These are phyloP conservation scores for Cordyceps pruinosa DNA, from an alignment of 2,329 filamentous ascomycete genomes.

Conservation along the genomic window DNA sequence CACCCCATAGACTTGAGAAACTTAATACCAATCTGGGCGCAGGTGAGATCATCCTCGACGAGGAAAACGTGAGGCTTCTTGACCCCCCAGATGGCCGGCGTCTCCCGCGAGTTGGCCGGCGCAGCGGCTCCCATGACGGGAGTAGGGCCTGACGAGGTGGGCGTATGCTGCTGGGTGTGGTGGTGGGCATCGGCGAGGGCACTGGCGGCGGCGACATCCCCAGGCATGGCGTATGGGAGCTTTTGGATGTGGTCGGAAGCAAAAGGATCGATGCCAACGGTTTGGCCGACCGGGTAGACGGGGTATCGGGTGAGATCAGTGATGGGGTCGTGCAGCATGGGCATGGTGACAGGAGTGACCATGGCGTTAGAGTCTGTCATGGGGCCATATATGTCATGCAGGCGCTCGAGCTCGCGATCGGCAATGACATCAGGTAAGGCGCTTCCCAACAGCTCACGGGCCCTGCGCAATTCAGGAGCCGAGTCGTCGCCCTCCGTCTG, in stretches of 20 bases:
- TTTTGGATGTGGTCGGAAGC: conserved; percentile 92
- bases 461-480: conserved; percentile 46
- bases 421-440: conserved; percentile 45
- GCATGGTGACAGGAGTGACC: conserved; percentile 35
- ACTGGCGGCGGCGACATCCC: conserved; percentile 37
- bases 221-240: conserved; percentile 74
- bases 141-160: conserved; percentile 4
- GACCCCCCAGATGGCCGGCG: conserved; percentile 46
- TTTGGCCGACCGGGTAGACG: conserved; percentile 87
- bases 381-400: conserved; percentile 47
- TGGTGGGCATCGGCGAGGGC: conserved; percentile 36
- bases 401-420: conserved; percentile 48
- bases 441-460: conserved; percentile 48
- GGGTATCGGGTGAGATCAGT: conserved; percentile 53
- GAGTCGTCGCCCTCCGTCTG: conserved; percentile 42
- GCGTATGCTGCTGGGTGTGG: conserved; percentile 20
- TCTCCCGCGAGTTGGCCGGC: conserved; percentile 28
- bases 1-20: conserved; percentile 60
- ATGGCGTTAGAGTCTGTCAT: conserved; percentile 46
- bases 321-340: conserved; percentile 47
- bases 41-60: conserved; percentile 74
- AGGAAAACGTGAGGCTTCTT: conserved; percentile 75
- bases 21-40: conserved; percentile 60
- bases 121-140: conserved; percentile 14
- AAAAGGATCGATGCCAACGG: conserved; percentile 89